These are phyloP conservation scores for Eucalyptus pauciflora DNA, from an alignment of 345 rosid genomes.

Conservation along the genomic window DNA sequence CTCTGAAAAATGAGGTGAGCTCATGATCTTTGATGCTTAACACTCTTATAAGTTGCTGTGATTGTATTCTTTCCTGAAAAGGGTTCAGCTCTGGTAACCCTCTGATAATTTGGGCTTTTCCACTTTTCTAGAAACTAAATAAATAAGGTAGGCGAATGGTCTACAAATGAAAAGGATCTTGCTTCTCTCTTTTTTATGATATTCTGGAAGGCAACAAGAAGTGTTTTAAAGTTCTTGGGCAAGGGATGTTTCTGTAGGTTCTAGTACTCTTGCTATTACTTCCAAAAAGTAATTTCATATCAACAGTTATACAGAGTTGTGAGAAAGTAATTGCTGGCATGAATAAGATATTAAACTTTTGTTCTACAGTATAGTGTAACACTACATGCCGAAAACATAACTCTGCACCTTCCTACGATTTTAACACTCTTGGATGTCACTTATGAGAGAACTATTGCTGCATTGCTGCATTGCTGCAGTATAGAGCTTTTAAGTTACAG, in stretches of 20 bases:
- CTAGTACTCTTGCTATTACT: background rate
- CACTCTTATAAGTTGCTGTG: background rate
- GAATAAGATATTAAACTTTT: background rate
- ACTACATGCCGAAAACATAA: background rate
- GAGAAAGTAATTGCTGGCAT: background rate
- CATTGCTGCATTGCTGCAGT: background rate
- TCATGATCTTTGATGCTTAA: background rate
- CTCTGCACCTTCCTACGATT: background rate
- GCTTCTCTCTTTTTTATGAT: background rate
- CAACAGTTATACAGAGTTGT: background rate
- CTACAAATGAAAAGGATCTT: background rate
- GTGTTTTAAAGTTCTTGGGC: background rate
- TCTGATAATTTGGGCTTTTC: background rate
- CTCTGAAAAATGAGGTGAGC: constrained; percentile 34
- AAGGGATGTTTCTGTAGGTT: background rate
- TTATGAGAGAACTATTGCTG: background rate
- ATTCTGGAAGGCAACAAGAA: background rate
- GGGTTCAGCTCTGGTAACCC: background rate
- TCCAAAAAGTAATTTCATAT: background rate
- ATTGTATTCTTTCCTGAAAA: background rate
- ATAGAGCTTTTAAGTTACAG: background rate
- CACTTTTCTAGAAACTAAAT: background rate
- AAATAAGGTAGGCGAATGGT: background rate
- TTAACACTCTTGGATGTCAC: background rate
- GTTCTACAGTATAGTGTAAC: background rate